These are phyloP conservation scores for Mollisia scopiformis DNA, from an alignment of 2,329 filamentous ascomycete species.

Conservation along the genomic window DNA sequence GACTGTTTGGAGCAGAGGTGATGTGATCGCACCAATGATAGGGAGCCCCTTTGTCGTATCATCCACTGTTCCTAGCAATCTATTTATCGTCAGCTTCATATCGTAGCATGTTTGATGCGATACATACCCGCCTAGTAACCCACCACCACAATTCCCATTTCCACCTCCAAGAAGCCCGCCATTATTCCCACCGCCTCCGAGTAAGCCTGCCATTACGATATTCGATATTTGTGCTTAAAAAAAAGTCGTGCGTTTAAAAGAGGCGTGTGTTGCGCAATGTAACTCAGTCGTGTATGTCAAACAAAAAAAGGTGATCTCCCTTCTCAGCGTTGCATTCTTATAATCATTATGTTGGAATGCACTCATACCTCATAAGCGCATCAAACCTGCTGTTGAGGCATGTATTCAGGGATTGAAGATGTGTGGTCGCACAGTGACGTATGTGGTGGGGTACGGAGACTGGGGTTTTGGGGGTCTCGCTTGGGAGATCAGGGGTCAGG, in stretches of 20 bases:
- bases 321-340: too few species aligned
- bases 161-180: conserved; percentile 5
- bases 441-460: neutral
- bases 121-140: conserved; percentile 21
- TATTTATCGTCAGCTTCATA: too few species aligned
- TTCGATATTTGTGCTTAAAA: neutral
- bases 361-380: neutral
- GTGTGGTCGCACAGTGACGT: neutral
- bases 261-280: neutral
- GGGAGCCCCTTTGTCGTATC: conserved; percentile 30
- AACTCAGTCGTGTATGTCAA: neutral
- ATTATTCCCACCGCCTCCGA: conserved; percentile 36
- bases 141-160: conserved; percentile 16
- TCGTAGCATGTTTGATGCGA: too few species aligned
- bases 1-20: conserved; percentile 30
- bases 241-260: neutral
- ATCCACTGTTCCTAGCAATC: conserved; percentile 29
- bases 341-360: too few species aligned
- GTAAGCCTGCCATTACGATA: conserved; percentile 47
- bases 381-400: too few species aligned
- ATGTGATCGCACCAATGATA: conserved; percentile 27
- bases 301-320: too few species aligned
- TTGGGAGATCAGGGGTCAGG: too few species aligned
- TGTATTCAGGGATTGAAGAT: neutral
- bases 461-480: neutral